These are phyloP conservation scores for Phycomyces blakesleeanus DNA, from an alignment of 192 early-diverging fungal species.

Conservation along the genomic window DNA sequence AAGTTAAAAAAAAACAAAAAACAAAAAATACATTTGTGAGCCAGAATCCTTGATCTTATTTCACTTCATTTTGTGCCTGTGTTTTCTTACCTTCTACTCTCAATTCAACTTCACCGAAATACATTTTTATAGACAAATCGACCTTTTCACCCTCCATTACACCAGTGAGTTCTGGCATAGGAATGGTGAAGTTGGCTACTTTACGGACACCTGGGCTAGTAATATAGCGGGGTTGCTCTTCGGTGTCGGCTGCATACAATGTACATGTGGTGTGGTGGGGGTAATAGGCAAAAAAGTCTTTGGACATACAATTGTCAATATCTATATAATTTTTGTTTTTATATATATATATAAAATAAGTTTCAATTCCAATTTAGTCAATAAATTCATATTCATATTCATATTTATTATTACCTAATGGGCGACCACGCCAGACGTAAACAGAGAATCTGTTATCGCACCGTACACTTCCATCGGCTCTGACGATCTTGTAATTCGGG, in stretches of 20 bases:
- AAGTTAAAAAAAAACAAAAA: no score
- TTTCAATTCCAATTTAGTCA: background rate
- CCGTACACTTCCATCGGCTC: constrained; percentile 42
- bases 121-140: constrained; percentile 37
- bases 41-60: no score
- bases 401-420: constrained; percentile 33
- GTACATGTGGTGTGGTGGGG: constrained; percentile 40
- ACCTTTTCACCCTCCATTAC: constrained; percentile 36
- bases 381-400: no score
- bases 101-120: constrained; percentile 37
- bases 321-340: no score
- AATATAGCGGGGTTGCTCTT: constrained; percentile 34
- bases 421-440: constrained; percentile 37
- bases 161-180: constrained; percentile 37
- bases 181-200: constrained; percentile 37
- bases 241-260: constrained; percentile 37
- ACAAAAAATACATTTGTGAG: no score
- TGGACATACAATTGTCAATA: constrained; percentile 37
- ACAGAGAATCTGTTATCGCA: constrained; percentile 50
- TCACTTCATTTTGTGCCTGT: no score
- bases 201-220: constrained; percentile 35
- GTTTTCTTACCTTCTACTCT: constrained; percentile 32
- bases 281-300: constrained; percentile 40
- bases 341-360: no score
- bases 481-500: constrained; percentile 39